Evolutionary conservation across 805 yeast genomes (phyloP).

Genomic region (Scheffersomyces lignosus): DNA sequence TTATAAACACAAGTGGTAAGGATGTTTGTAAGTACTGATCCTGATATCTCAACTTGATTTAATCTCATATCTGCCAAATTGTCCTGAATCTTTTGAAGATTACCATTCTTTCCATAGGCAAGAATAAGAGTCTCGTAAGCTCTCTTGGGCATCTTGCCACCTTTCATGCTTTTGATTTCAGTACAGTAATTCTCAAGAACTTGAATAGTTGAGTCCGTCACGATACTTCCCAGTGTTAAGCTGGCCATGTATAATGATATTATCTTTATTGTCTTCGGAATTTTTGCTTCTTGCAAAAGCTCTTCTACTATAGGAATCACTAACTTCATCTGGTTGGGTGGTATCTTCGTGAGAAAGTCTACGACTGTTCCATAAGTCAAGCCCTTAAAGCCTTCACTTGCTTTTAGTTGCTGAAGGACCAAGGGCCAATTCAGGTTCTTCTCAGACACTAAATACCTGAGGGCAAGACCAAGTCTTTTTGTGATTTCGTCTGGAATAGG

Average conservation of each 20-base stretch:
- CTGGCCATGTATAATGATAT: slow-evolving; percentile 39
- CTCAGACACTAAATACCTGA: slow-evolving; percentile 38
- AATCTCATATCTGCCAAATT: slow-evolving; percentile 38
- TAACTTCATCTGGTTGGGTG: slow-evolving; percentile 31
- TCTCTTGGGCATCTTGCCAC: slow-evolving; percentile 30
- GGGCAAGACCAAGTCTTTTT: slow-evolving; percentile 38
- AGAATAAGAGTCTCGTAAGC: slow-evolving; percentile 47
- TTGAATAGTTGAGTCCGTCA: slow-evolving; percentile 19
- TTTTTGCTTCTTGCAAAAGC: slow-evolving; percentile 35
- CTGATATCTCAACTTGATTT: slow-evolving; percentile 40
- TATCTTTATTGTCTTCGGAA: slow-evolving; percentile 30
- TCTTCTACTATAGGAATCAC: slow-evolving; percentile 37
- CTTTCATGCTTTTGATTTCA: slow-evolving; percentile 16
- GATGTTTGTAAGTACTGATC: slow-evolving; percentile 53
- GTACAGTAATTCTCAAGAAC: slow-evolving; percentile 33
- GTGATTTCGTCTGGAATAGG: slow-evolving; percentile 38
- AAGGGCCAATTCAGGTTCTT: slow-evolving; percentile 48
- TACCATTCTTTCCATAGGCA: slow-evolving; percentile 43
- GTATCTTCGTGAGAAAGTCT: slow-evolving; percentile 40
- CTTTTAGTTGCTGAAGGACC: slow-evolving; percentile 39
- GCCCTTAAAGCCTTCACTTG: slow-evolving; percentile 36
- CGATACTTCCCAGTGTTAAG: slow-evolving; percentile 22
- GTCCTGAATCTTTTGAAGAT: slow-evolving; percentile 39
- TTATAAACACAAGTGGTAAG: slow-evolving; percentile 60
- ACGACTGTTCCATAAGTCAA: slow-evolving; percentile 33